Evolutionary conservation across 345 rosid species (phyloP).

Genomic region (Diplotaxis tenuifolia): DNA sequence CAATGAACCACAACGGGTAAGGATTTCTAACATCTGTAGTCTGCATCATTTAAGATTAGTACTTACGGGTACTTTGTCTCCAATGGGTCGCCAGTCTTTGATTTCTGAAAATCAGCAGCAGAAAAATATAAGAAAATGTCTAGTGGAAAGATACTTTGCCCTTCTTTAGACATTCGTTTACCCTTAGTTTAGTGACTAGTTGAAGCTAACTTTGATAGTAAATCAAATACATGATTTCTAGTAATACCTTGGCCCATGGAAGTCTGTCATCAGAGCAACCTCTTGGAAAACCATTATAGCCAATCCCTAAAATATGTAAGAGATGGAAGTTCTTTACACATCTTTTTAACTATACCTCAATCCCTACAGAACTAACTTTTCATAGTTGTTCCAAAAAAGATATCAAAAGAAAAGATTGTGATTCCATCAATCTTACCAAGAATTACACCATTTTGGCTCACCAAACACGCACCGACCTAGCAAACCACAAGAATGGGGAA

Average conservation of each 20-base stretch:
- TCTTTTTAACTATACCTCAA: background rate
- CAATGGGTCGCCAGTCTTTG: slow-evolving; percentile 67
- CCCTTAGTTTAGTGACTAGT: background rate
- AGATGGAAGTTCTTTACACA: background rate
- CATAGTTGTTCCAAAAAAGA: background rate
- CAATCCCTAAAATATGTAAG: slow-evolving; percentile 60
- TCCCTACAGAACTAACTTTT: background rate
- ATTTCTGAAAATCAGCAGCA: slow-evolving; percentile 53
- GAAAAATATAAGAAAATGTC: background rate
- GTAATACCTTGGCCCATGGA: slow-evolving; percentile 92
- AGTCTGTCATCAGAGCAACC: slow-evolving; percentile 97
- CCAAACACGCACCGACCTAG: slow-evolving; percentile 95
- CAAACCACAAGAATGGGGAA: slow-evolving; percentile 7
- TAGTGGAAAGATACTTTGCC: background rate
- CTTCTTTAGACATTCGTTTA: slow-evolving; percentile 14
- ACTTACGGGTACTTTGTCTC: slow-evolving; percentile 94
- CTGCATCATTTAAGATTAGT: background rate
- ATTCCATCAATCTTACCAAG: slow-evolving; percentile 57
- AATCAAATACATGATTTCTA: background rate
- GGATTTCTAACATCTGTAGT: background rate
- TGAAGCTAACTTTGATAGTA: background rate
- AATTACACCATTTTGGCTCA: slow-evolving; percentile 79
- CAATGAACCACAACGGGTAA: slow-evolving; percentile 8
- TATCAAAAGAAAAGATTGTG: background rate
- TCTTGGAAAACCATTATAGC: slow-evolving; percentile 98